These are phyloP conservation scores for Aquanectria penicillioides DNA, from an alignment of 2,329 filamentous ascomycete species.

Conservation along the genomic window DNA sequence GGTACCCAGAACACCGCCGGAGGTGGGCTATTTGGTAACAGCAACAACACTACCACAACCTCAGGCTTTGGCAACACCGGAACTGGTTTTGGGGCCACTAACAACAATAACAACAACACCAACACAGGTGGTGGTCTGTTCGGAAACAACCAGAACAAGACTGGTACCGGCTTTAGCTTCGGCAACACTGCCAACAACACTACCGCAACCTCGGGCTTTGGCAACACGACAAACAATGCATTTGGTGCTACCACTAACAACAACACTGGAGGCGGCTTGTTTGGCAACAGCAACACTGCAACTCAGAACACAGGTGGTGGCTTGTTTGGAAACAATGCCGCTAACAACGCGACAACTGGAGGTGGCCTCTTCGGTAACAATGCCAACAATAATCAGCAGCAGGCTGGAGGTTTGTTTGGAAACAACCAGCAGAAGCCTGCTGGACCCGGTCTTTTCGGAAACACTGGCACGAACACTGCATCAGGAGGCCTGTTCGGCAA, in stretches of 20 bases:
- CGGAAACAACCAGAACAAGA: constrained; percentile 47
- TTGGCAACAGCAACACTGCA: constrained; percentile 52
- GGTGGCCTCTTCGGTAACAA: constrained; percentile 50
- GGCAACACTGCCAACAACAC: constrained; percentile 51
- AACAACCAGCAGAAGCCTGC: constrained; percentile 53
- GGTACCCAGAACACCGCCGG: constrained; percentile 33
- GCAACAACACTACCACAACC: constrained; percentile 26
- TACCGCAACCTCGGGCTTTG: constrained; percentile 39
- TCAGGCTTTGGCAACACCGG: constrained; percentile 39
- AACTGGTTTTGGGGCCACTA: constrained; percentile 51
- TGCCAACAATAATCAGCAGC: constrained; percentile 44
- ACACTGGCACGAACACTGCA: constrained; percentile 26
- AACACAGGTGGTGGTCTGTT: constrained; percentile 48
- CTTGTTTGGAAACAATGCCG: constrained; percentile 54
- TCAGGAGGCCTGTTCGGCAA: constrained; percentile 58
- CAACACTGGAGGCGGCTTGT: constrained; percentile 48
- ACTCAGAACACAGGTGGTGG: constrained; percentile 51
- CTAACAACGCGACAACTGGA: constrained; percentile 41
- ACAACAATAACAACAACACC: constrained; percentile 41
- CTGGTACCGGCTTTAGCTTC: constrained; percentile 52
- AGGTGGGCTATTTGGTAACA: constrained; percentile 42
- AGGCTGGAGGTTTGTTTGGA: constrained; percentile 57
- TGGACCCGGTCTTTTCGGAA: constrained; percentile 45
- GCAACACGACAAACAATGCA: constrained; percentile 38
- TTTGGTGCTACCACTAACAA: constrained; percentile 45